A percentile compares a stretch with the other conserved stretches of the same genome.
These are phyloP conservation scores for Solanum chilense DNA, from an alignment of 257 asterid genomes.

Conservation along the genomic window DNA sequence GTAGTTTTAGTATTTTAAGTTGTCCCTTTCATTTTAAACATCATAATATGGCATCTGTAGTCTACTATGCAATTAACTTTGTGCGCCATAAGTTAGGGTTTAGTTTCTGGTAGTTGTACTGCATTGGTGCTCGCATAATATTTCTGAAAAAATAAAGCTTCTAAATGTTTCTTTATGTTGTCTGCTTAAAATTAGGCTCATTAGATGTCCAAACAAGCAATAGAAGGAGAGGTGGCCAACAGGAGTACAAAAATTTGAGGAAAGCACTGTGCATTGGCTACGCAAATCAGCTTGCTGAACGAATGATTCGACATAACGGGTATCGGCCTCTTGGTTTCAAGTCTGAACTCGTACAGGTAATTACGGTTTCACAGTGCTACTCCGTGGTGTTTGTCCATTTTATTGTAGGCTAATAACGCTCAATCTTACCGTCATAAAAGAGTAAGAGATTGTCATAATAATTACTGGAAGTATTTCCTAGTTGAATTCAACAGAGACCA, in stretches of 20 bases:
- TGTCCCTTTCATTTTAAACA: not conserved
- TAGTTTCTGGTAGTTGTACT: not conserved
- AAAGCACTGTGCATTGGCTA: slow-evolving; percentile 81
- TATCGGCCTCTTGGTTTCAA: slow-evolving; percentile 78
- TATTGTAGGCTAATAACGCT: not conserved
- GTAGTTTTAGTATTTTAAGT: not conserved
- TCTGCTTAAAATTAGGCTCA: slow-evolving; percentile 30
- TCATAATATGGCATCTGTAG: not conserved
- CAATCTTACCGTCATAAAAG: not conserved
- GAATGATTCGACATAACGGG: slow-evolving; percentile 93
- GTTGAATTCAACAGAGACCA: not conserved
- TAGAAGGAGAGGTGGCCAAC: slow-evolving; percentile 35
- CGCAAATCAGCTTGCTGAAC: slow-evolving; percentile 87
- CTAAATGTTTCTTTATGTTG: not conserved
- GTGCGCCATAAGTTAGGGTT: not conserved
- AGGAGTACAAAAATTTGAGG: slow-evolving; percentile 62
- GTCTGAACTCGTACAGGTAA: slow-evolving; percentile 88
- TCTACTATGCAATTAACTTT: not conserved
- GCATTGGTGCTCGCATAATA: not conserved
- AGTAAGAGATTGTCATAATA: not conserved
- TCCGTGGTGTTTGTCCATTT: not conserved
- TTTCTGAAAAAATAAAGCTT: not conserved
- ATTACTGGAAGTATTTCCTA: not conserved
- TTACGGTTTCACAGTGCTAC: not conserved
- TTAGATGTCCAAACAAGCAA: slow-evolving; percentile 53